Evolutionary conservation across 2,329 filamentous ascomycete species (phyloP).

Genomic region (Sporothrix globosa): DNA sequence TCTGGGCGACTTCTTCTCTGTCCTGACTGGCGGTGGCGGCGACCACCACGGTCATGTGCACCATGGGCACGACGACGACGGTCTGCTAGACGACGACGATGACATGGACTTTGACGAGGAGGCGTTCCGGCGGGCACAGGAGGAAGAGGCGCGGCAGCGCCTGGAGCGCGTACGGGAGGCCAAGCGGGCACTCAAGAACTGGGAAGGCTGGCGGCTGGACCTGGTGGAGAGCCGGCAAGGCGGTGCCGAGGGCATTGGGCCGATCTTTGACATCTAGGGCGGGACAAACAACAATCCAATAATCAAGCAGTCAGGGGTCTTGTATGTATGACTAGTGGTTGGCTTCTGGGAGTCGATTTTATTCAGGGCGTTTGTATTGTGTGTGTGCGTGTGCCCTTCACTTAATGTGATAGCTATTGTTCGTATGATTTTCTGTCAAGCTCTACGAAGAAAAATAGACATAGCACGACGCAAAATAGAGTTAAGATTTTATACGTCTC

Average conservation of each 20-base stretch:
- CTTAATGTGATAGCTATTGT: no score
- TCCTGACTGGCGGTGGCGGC: conserved; percentile 54
- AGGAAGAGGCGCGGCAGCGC: conserved; percentile 62
- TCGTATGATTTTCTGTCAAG: no score
- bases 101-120: conserved; percentile 68
- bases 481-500: no score
- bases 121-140: conserved; percentile 64
- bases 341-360: not conserved
- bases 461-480: not conserved
- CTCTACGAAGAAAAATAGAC: not conserved
- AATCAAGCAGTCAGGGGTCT: not conserved
- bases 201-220: conserved; percentile 69
- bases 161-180: conserved; percentile 67
- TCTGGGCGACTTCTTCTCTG: conserved; percentile 62
- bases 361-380: not conserved
- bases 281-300: no score
- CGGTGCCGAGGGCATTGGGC: conserved; percentile 62
- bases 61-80: conserved; percentile 46
- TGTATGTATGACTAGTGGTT: not conserved
- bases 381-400: no score
- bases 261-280: conserved; percentile 64
- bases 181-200: conserved; percentile 66
- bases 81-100: conserved; percentile 59
- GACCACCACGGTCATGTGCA: conserved; percentile 36
- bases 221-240: conserved; percentile 63